Conservation (phyloP, 169 alveolate genomes). For the Blepharisma undulans region DNA sequence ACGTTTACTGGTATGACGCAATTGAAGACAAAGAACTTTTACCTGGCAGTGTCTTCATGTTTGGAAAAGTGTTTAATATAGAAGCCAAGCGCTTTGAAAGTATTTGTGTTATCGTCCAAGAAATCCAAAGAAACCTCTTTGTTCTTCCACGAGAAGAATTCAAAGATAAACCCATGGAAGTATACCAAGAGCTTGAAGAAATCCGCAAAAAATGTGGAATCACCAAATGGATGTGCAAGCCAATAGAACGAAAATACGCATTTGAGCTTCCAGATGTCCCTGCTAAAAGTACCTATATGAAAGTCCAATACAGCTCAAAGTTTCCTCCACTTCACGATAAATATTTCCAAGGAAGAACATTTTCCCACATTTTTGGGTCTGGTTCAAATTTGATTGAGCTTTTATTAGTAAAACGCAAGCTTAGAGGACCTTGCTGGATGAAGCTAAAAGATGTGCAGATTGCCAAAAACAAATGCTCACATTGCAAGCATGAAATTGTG, state of each 20-base stretch:
- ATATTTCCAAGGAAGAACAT: slow-evolving; percentile 61
- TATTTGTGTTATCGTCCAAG: not conserved
- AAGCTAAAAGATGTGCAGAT: slow-evolving; percentile 52
- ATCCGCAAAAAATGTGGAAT: not conserved
- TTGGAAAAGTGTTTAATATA: slow-evolving; percentile 15
- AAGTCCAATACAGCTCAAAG: slow-evolving; percentile 68
- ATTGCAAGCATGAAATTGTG: slow-evolving; percentile 68
- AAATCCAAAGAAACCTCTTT: not conserved
- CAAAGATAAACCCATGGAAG: not conserved
- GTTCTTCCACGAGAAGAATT: not conserved
- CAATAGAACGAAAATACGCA: slow-evolving; percentile 69
- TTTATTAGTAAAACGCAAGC: slow-evolving; percentile 69
- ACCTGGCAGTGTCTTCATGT: not conserved
- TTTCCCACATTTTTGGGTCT: slow-evolving; percentile 72
- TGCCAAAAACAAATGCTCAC: slow-evolving; percentile 51
- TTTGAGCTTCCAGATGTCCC: slow-evolving; percentile 82
- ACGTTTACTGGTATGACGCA: slow-evolving; percentile 25
- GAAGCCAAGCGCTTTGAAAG: not conserved
- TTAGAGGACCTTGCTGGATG: slow-evolving; percentile 89
- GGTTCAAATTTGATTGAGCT: slow-evolving; percentile 69
- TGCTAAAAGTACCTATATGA: slow-evolving; percentile 53
- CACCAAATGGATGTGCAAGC: slow-evolving; percentile 56
- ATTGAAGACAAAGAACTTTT: not conserved
- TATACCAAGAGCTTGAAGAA: not conserved
- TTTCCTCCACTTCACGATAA: slow-evolving; percentile 58